These are phyloP conservation scores for Poterioochromonas sp. DNA, from an alignment of 352 stramenopile species.

Conservation along the genomic window DNA sequence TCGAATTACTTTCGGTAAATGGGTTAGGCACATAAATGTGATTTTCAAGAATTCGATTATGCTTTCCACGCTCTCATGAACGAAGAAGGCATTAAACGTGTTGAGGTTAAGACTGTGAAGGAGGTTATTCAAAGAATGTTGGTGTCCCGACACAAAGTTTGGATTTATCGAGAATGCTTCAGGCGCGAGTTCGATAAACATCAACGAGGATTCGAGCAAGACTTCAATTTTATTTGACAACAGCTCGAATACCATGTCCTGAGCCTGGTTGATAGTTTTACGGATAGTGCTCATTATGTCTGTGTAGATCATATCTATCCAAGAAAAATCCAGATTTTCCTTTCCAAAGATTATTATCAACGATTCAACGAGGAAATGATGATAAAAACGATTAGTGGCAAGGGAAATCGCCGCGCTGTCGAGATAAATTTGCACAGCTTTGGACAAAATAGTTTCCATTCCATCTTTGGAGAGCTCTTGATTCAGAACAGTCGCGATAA, in stretches of 20 bases:
- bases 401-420: not conserved
- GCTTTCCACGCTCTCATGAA: conserved; percentile 2
- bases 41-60: conserved; percentile 18
- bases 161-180: not conserved
- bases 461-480: not conserved
- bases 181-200: conserved; percentile 6
- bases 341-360: not conserved
- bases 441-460: conserved; percentile 4
- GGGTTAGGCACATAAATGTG: conserved; percentile 26
- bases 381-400: not conserved
- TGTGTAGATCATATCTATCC: not conserved
- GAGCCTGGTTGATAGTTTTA: not conserved
- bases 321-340: not conserved
- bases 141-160: no score
- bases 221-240: conserved; percentile 16
- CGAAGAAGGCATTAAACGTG: not conserved
- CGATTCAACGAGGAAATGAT: not conserved
- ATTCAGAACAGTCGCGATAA: not conserved
- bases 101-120: not conserved
- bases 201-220: not conserved
- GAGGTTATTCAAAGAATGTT: no score
- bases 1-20: conserved; percentile 8
- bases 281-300: not conserved
- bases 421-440: conserved; percentile 20
- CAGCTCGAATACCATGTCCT: conserved; percentile 26